A percentile compares a stretch with the other conserved stretches of the same genome.
These are phyloP conservation scores for Dillenia suffruticosa DNA, from an alignment of 164 flowering plant genomes.

Conservation along the genomic window DNA sequence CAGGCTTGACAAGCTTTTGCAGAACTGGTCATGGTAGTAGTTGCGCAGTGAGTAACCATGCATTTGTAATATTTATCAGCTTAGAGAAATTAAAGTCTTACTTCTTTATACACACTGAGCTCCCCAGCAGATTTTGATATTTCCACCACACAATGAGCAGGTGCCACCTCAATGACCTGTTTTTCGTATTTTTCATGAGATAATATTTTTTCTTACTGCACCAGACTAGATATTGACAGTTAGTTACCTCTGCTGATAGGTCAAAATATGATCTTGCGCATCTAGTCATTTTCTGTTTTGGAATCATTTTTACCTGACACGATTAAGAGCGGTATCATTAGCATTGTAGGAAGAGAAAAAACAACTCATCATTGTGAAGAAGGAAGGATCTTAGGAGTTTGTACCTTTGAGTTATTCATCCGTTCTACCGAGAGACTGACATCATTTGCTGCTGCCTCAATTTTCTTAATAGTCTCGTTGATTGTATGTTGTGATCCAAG, in stretches of 20 bases:
- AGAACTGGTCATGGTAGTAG: slow-evolving; percentile 43
- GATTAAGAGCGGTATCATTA: background rate
- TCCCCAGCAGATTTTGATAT: slow-evolving; percentile 68
- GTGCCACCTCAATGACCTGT: slow-evolving; percentile 76
- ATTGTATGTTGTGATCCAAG: slow-evolving; percentile 55
- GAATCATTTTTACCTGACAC: slow-evolving; percentile 48
- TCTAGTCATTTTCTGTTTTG: slow-evolving; percentile 30
- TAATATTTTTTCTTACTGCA: background rate
- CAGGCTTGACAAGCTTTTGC: slow-evolving; percentile 54
- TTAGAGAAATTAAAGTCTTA: slow-evolving; percentile 13
- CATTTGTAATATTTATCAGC: background rate
- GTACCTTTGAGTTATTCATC: slow-evolving; percentile 53
- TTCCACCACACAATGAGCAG: slow-evolving; percentile 65
- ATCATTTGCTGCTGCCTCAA: slow-evolving; percentile 71
- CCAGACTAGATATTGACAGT: slow-evolving; percentile 2
- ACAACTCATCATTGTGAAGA: too few species aligned
- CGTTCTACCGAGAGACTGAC: slow-evolving; percentile 52
- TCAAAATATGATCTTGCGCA: slow-evolving; percentile 36
- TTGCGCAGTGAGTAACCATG: background rate
- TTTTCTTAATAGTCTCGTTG: slow-evolving; percentile 55
- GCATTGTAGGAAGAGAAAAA: background rate
- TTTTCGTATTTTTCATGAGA: background rate
- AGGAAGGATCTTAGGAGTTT: background rate
- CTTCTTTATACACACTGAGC: slow-evolving; percentile 45
- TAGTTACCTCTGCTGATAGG: slow-evolving; percentile 62